Base-by-base conservation (phyloP, 345 rosid genomes). In the Ceriops tagal region DNA sequence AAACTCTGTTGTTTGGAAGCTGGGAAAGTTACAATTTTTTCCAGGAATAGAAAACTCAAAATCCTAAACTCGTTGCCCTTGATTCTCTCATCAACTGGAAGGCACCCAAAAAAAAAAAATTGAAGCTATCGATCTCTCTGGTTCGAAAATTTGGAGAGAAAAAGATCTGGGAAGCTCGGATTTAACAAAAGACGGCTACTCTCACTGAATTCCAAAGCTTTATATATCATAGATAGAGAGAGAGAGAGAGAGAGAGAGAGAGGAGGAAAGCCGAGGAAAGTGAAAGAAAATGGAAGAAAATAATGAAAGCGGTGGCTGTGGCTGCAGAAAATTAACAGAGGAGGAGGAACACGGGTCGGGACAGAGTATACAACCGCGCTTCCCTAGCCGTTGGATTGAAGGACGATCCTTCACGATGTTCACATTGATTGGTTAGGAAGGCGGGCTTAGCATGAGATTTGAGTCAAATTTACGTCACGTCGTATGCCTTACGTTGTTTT, bases 201-300 rank as follows among this genome's bases (percentile, higher is more conserved):
- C 4, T 24, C 24, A 24, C 19, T 13, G 1, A 9, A 56, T 10
- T 21, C 28, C 10, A 56, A 22, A 22, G 27, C 47, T 11, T 39
- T 11, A 5, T 4, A 22, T 10, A 22, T 3, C 1, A 5, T 31
- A 26, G 5, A 3, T 4, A 2, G 1, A n/a, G 10, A 53, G n/a
- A 24, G n/a, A 21, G 13, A 55, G 57, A 27, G 18, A 43, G 58
- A 60, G 27, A 62, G 53, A 52, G 28, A n/a, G 58, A 65, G 8
- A 31, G 22, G 27, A 24, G 53, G 66, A 61, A 49, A 65, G 27
- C 58, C 61, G 57, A 22, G 21, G 70, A 68, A 69, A n/a, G 52
- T 19, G 59, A 22, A 31, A 31, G 69, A 58, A 58, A 32, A 52
- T 1, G 27, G 58, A 6, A 18, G 20, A 24, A 53, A 20, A 62